These are phyloP conservation scores for Ophiostoma novo-ulmi DNA, from an alignment of 2,329 filamentous ascomycete genomes.

Conservation along the genomic window DNA sequence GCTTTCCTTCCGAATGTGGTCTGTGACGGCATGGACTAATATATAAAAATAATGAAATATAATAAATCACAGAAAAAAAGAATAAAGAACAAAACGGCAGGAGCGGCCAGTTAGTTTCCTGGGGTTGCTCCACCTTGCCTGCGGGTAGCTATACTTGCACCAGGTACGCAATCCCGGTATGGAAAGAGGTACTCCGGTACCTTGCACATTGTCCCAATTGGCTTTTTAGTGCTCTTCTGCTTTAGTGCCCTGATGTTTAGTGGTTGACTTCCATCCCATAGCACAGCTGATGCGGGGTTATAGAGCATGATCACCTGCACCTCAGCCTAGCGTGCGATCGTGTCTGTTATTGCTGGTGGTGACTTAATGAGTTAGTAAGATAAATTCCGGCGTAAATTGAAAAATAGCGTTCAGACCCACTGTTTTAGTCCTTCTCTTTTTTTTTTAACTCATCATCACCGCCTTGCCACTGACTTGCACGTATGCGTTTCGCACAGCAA, in stretches of 20 bases:
- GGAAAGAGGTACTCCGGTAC: constrained; percentile 12
- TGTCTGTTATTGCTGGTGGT: background rate
- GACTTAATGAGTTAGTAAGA: background rate
- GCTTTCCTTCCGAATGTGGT: background rate
- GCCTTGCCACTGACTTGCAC: constrained; percentile 8
- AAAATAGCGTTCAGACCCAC: background rate
- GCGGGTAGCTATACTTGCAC: constrained; percentile 14
- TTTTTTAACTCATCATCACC: background rate
- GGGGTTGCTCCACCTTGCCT: constrained; percentile 19
- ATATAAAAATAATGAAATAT: background rate
- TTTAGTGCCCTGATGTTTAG: background rate
- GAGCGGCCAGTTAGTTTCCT: constrained; percentile 20
- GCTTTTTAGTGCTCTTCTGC: background rate
- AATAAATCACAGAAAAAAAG: background rate
- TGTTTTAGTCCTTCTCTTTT: background rate
- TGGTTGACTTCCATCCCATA: constrained; percentile 19
- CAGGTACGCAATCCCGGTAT: background rate
- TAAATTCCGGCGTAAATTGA: background rate
- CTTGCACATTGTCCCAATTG: constrained; percentile 5
- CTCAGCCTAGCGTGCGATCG: constrained; percentile 21
- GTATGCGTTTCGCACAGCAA: background rate
- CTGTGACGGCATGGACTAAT: constrained; percentile 15
- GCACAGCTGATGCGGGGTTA: constrained; percentile 22
- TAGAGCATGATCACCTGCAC: constrained; percentile 24
- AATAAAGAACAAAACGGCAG: constrained; percentile 16